Evolutionary conservation across 257 asterid species (phyloP).

Genomic region (Solanum pinnatisectum): DNA sequence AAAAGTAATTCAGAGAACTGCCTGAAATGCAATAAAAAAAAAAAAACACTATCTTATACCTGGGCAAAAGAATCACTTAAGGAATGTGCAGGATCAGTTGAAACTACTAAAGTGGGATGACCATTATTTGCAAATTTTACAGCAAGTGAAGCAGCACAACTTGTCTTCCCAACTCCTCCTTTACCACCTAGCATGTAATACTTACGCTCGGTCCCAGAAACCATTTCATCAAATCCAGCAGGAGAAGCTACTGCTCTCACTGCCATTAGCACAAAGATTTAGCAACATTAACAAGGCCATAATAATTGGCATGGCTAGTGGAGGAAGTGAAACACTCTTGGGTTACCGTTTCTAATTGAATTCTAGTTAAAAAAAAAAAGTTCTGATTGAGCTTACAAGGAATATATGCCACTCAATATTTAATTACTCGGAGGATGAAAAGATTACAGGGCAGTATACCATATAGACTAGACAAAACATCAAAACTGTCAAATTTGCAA

Average conservation of each 20-base stretch:
- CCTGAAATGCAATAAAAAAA: background rate
- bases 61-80: constrained; percentile 98
- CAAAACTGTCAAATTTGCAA: background rate
- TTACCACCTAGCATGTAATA: constrained; percentile 99
- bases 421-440: background rate
- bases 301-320: background rate
- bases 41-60: constrained; percentile 31
- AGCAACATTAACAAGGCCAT: background rate
- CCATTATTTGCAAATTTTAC: constrained; percentile 96
- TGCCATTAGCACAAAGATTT: constrained; percentile 22
- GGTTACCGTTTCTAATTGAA: background rate
- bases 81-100: constrained; percentile 99
- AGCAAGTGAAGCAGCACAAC: constrained; percentile 98
- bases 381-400: background rate
- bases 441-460: background rate
- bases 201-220: constrained; percentile 79
- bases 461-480: background rate
- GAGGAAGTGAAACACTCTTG: background rate
- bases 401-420: background rate
- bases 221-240: constrained; percentile 83
- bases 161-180: constrained; percentile 98
- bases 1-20: background rate
- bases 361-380: background rate
- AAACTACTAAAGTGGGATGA: constrained; percentile 95
- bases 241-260: constrained; percentile 78